A percentile compares a stretch with the other conserved stretches of the same genome.
Evolutionary conservation across 257 asterid genomes (phyloP).

Genomic region (Plectranthus barbatus): DNA sequence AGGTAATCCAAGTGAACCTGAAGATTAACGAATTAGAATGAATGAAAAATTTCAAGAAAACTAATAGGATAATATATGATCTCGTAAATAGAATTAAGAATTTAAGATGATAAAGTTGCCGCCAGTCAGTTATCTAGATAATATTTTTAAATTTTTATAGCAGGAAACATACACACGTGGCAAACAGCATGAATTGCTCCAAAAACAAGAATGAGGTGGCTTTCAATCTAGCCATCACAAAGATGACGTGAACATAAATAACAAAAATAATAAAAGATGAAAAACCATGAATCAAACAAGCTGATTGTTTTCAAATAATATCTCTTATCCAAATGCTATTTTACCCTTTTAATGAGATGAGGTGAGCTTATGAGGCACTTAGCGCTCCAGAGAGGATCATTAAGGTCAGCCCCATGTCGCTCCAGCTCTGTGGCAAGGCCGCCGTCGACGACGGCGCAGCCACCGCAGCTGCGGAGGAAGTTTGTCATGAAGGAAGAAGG

Average conservation of each 20-base stretch:
- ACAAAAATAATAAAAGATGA: neutral
- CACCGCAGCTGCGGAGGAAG: slow-evolving; percentile 66
- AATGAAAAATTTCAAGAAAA: too few relatives aligned
- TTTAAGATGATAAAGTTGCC: neutral
- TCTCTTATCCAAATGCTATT: too few relatives aligned
- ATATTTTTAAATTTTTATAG: neutral
- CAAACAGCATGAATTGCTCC: slow-evolving; percentile 10
- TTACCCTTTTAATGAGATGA: slow-evolving; percentile 62
- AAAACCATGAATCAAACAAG: neutral
- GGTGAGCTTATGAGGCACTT: slow-evolving; percentile 71
- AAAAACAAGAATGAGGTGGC: slow-evolving; percentile 4
- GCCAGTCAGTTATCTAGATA: neutral
- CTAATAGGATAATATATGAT: neutral
- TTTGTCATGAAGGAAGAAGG: slow-evolving; percentile 21
- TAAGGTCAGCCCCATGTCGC: slow-evolving; percentile 61
- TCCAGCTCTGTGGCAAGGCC: slow-evolving; percentile 88
- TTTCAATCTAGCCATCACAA: neutral
- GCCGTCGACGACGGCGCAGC: slow-evolving; percentile 66
- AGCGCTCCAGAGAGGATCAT: slow-evolving; percentile 85
- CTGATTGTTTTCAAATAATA: neutral
- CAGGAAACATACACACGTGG: slow-evolving; percentile 16
- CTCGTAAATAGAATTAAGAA: neutral
- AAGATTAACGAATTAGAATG: neutral
- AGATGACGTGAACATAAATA: neutral
- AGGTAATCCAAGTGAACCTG: slow-evolving; percentile 80